Percentiles rank a stretch among this genome's conserved stretches.
These are phyloP conservation scores for Mediolabrus comicus DNA, from an alignment of 108 stramenopile genomes.

Conservation along the genomic window DNA sequence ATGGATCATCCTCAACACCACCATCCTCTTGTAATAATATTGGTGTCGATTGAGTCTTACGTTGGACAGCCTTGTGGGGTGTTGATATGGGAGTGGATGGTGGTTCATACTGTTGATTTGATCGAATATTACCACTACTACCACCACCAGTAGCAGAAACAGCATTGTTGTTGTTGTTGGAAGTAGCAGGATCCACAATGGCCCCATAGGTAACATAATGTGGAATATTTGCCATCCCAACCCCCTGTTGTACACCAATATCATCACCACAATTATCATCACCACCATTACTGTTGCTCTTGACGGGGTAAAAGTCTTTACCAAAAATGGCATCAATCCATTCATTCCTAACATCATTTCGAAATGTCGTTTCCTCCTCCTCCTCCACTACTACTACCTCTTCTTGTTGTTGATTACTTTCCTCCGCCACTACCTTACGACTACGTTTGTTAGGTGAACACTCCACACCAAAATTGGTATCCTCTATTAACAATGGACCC, in stretches of 20 bases:
- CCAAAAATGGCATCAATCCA: slow-evolving; percentile 86
- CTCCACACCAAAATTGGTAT: neutral
- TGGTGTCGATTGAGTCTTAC: neutral
- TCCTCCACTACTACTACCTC: too few species aligned
- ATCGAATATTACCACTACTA: too few species aligned
- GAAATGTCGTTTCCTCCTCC: slow-evolving; percentile 10
- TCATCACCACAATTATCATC: neutral
- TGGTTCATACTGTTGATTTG: too few species aligned
- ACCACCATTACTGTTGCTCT: neutral
- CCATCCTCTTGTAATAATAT: neutral
- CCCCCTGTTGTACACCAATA: slow-evolving; percentile 34
- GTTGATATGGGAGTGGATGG: neutral
- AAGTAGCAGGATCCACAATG: slow-evolving; percentile 13
- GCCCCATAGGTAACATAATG: slow-evolving; percentile 45
- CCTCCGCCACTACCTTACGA: neutral
- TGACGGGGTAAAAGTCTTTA: slow-evolving; percentile 40
- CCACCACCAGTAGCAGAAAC: too few species aligned
- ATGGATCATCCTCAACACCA: neutral
- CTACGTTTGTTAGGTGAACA: neutral
- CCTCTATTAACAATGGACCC: neutral
- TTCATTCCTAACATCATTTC: slow-evolving; percentile 48
- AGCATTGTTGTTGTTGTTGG: too few species aligned
- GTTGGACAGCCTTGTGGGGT: neutral
- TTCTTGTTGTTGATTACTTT: neutral
- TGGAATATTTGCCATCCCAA: slow-evolving; percentile 48